Evolutionary conservation across 2,329 filamentous ascomycete species (phyloP).

Genomic region (Orbilia blumenaviensis): DNA sequence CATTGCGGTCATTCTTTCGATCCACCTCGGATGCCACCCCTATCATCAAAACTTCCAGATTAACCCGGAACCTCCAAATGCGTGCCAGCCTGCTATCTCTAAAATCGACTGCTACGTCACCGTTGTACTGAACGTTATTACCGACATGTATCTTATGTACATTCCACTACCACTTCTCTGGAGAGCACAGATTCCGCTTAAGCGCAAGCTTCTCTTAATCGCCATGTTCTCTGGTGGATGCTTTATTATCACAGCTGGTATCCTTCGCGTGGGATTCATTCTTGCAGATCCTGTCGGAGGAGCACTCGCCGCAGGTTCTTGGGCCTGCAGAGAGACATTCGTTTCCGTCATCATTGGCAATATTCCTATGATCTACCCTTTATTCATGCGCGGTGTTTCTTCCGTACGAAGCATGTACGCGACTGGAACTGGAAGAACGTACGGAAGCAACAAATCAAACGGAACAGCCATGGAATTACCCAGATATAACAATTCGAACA

Average conservation of each 20-base stretch:
- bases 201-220: constrained; percentile 65
- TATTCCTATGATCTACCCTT: constrained; percentile 62
- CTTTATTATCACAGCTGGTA: constrained; percentile 68
- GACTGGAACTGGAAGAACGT: constrained; percentile 38
- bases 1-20: constrained; percentile 64
- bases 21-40: constrained; percentile 67
- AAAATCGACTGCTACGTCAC: constrained; percentile 66
- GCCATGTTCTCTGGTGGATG: constrained; percentile 68
- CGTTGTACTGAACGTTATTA: constrained; percentile 66
- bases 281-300: constrained; percentile 60
- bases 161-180: constrained; percentile 69
- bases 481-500: constrained; percentile 48
- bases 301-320: constrained; percentile 60
- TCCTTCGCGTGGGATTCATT: constrained; percentile 62
- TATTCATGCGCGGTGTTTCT: constrained; percentile 54
- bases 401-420: constrained; percentile 43
- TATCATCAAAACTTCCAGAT: constrained; percentile 70
- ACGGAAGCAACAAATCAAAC: constrained; percentile 51
- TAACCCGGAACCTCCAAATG: constrained; percentile 66
- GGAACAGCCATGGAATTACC: constrained; percentile 41
- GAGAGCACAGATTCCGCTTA: constrained; percentile 63
- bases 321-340: constrained; percentile 62
- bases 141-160: constrained; percentile 70
- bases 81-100: constrained; percentile 66
- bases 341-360: constrained; percentile 62